phyloP scores from a whole-genome alignment of 257 asterid genomes.

The Capsicum chinense region DNA sequence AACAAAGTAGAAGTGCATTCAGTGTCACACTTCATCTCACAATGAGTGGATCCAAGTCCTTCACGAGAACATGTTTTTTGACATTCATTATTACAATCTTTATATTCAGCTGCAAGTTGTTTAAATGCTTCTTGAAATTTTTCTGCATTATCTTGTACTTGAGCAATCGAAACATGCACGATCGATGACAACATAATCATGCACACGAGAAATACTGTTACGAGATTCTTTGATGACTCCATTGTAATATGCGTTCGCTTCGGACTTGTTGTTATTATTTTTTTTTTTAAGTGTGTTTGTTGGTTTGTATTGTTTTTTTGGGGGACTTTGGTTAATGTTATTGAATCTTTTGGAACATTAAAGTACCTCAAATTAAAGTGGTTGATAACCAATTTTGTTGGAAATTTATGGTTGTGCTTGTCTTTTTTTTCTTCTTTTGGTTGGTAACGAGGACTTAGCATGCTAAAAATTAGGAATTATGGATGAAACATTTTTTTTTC shows the following conservation, averaged over 20 bases:
- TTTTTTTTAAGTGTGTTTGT: neutral
- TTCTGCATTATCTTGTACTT: neutral
- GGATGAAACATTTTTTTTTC: too few species aligned
- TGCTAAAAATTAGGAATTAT: neutral
- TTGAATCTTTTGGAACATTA: neutral
- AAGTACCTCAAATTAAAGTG: neutral
- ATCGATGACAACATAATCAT: neutral
- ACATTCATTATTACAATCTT: neutral
- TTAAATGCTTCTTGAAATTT: neutral
- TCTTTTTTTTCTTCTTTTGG: neutral
- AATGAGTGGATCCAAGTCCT: neutral
- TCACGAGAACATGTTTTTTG: neutral
- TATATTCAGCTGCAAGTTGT: neutral
- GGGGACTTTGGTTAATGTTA: neutral
- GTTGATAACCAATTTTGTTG: conserved; percentile 6
- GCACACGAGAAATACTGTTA: neutral
- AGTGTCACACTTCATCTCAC: neutral
- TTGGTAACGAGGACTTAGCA: neutral
- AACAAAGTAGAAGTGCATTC: neutral
- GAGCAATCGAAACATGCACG: neutral
- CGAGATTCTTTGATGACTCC: conserved; percentile 8
- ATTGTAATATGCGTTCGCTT: neutral
- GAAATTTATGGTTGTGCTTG: conserved; percentile 5
- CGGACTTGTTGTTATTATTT: too few species aligned
- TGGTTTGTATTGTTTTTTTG: neutral